phyloP scores from a whole-genome alignment of 495 filamentous ascomycete species.

The Talaromyces liani region DNA sequence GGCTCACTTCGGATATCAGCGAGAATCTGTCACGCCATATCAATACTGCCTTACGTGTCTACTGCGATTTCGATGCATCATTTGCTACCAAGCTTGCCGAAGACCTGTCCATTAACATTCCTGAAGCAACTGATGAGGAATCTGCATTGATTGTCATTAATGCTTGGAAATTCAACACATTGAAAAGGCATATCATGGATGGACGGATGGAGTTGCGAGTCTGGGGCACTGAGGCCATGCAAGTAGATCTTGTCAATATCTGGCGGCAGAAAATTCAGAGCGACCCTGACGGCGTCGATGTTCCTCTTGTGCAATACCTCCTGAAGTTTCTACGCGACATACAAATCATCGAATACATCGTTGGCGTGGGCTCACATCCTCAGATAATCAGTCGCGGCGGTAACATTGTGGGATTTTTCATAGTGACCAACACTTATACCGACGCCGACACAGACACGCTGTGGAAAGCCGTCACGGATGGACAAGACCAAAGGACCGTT shows the following conservation, averaged over 20 bases:
- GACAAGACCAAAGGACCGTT: conserved; percentile 77
- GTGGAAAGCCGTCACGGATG: conserved; percentile 77
- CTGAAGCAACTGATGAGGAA: conserved; percentile 19
- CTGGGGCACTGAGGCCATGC: conserved; percentile 62
- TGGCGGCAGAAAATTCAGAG: conserved; percentile 48
- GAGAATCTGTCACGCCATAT: conserved; percentile 23
- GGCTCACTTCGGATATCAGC: conserved; percentile 30
- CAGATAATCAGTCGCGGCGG: conserved; percentile 74
- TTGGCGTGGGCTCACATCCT: conserved; percentile 86
- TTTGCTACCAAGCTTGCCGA: conserved; percentile 25
- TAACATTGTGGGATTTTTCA: conserved; percentile 82
- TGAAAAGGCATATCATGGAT: conserved; percentile 65
- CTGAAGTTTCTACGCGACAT: conserved; percentile 56
- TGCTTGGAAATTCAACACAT: conserved; percentile 63
- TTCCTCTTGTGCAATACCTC: conserved; percentile 55
- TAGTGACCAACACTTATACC: conserved; percentile 71
- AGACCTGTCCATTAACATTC: conserved; percentile 32
- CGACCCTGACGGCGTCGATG: conserved; percentile 23
- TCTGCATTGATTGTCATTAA: conserved; percentile 39
- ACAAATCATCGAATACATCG: conserved; percentile 73
- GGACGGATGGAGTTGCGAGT: conserved; percentile 88
- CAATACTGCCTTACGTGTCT: conserved; percentile 17
- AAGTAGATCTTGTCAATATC: conserved; percentile 57
- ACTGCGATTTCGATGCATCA: conserved; percentile 16
- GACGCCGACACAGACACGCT: conserved; percentile 67